Percentiles rank a stretch among this genome's conserved stretches.
Conservation (phyloP, 192 early-diverging fungal species). For the Phycomyces blakesleeanus region DNA sequence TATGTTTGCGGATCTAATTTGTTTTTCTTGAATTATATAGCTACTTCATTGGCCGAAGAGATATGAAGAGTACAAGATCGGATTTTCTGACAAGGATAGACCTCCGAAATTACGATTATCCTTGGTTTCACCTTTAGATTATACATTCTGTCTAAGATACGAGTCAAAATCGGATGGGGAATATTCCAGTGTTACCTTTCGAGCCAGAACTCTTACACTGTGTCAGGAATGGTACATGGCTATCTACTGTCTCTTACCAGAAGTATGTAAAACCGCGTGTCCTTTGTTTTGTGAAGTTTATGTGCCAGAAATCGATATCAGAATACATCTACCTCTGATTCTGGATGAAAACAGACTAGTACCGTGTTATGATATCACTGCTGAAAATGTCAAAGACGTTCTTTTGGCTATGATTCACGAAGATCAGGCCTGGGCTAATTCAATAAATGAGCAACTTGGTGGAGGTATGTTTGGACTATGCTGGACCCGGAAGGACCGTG, state of each 20-base stretch:
- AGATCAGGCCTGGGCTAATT: not conserved
- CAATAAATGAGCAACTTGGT: not conserved
- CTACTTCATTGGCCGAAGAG: slow-evolving; percentile 11
- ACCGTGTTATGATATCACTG: slow-evolving; percentile 11
- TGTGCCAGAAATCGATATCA: slow-evolving; percentile 18
- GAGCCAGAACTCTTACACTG: slow-evolving; percentile 7
- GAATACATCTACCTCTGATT: slow-evolving; percentile 18
- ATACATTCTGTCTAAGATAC: slow-evolving; percentile 23
- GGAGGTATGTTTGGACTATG: slow-evolving; percentile 7
- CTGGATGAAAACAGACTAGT: not conserved
- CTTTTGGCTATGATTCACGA: slow-evolving; percentile 15
- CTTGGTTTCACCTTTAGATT: slow-evolving; percentile 24
- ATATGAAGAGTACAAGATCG: slow-evolving; percentile 3
- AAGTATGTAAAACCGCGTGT: not conserved
- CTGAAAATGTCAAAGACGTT: slow-evolving; percentile 18
- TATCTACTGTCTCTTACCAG: slow-evolving; percentile 13
- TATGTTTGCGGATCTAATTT: too few species aligned
- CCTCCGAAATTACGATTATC: not conserved
- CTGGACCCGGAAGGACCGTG: slow-evolving; percentile 22
- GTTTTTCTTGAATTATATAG: too few species aligned
- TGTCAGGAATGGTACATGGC: slow-evolving; percentile 33
- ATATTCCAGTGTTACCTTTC: slow-evolving; percentile 10
- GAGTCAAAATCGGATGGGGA: not conserved
- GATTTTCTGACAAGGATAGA: not conserved
- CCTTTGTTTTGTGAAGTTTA: slow-evolving; percentile 26